These are phyloP conservation scores for Pseudogymnoascus sp. DNA, from an alignment of 2,329 filamentous ascomycete genomes.

Conservation along the genomic window DNA sequence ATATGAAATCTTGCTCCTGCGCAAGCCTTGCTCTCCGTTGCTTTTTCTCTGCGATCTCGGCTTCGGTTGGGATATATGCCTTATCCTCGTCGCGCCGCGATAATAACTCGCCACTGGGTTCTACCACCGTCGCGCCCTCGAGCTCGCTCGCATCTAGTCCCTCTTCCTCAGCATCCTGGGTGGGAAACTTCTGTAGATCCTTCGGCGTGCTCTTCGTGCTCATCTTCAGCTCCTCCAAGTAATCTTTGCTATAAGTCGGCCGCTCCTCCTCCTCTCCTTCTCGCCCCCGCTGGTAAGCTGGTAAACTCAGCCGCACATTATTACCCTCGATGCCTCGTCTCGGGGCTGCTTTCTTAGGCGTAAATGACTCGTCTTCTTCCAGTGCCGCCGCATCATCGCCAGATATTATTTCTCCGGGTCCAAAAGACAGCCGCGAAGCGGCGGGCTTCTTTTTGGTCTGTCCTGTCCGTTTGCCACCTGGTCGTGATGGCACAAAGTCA, in stretches of 20 bases:
- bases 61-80: constrained; percentile 63
- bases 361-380: constrained; percentile 45
- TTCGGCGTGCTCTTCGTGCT: constrained; percentile 78
- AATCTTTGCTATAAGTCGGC: constrained; percentile 78
- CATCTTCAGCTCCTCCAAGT: constrained; percentile 74
- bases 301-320: constrained; percentile 46
- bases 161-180: constrained; percentile 42
- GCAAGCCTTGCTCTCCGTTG: constrained; percentile 76
- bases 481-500: constrained; percentile 9
- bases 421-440: constrained; percentile 67
- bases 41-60: constrained; percentile 86
- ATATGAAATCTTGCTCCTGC: constrained; percentile 60
- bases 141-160: constrained; percentile 51
- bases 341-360: constrained; percentile 53
- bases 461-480: constrained; percentile 26
- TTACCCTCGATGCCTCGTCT: constrained; percentile 59
- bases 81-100: constrained; percentile 14
- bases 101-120: constrained; percentile 24
- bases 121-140: constrained; percentile 57
- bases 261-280: constrained; percentile 50
- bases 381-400: constrained; percentile 43
- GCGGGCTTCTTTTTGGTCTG: constrained; percentile 58
- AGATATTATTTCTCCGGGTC: constrained; percentile 46
- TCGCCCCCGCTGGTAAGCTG: constrained; percentile 22
- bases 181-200: constrained; percentile 40